Base-by-base conservation (phyloP, 2,329 filamentous ascomycete species). In the Didymella glomerata region DNA sequence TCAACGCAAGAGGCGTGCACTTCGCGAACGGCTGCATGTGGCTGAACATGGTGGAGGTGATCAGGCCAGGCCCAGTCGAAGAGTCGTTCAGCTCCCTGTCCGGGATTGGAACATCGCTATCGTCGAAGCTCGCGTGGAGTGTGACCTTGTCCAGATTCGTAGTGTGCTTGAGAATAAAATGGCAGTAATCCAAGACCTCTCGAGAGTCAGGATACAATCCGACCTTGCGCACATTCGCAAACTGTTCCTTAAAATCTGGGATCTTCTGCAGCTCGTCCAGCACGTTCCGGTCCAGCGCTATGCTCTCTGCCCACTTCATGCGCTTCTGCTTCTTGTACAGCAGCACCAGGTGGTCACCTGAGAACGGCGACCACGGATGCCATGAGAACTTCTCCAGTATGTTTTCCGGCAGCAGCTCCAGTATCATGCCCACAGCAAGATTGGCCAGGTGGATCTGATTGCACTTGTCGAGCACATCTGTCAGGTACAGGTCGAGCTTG, bases 301-400 rank as follows among this genome's bases (percentile, higher is more conserved):
- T 81, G 49, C 77, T 80, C 61, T 83, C 81, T 18, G 83, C 70
- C 78, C 79, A 81, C 59, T 79, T 80, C 76, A 83, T 77, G 50
- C 75, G 73, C 65, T 77, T 79, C 74, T 83, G 81, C 62, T 80
- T 82, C 63, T 76, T 77, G 67, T 81, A 82, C 10, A 83, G 74
- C 40, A 83, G 63, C 18, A 82, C 58, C 60, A 83, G 68, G 54
- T 82, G 83, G 40, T 83, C 81, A 18, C 77, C 75, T 5, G 78
- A 79, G 61, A 83, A 83, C 1, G 78, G 73, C 46, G 76, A 75
- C 81, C 81, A 83, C 16, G 80, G 80, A 68, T 81, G 80, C 81
- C 81, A 83, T 60, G 78, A 80, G 71, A 83, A 82, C 60, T 80
- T 78, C 60, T 83, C 80, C 24, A 83, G 72, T 34, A 78, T 79